Base-by-base conservation (phyloP, 2,329 filamentous ascomycete species). In the Phyllosticta citriasiana region DNA sequence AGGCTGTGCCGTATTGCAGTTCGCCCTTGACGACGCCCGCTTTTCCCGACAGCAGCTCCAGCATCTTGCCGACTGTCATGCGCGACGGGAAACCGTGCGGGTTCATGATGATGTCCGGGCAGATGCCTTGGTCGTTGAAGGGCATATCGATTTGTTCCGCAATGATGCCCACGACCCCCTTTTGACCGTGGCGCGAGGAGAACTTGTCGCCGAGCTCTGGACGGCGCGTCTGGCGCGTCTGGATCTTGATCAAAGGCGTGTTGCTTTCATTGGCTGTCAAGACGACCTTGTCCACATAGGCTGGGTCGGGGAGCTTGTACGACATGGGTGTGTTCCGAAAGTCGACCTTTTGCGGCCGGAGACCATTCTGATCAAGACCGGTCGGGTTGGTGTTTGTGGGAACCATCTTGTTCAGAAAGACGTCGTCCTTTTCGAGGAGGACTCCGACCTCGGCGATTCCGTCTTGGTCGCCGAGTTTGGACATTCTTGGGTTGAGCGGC, bases 61-160 rank as follows among this genome's bases (percentile, higher is more conserved):
- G 84, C 80, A 99, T 88, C 76, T 99, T 99, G 33, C 94, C 94
- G 64, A 99, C 94, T 59, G 94, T 99, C 94, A 99, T 99, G 74
- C 94, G 94, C 33, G 93, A 97, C 1, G 94, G 94, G 82, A 99
- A 99, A 86, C 94, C 94, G 77, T 99, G 94, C 0, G 95, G 94
- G 79, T 99, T 99, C 94, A 99, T 99, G 84, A 99, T 99, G 67
- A 99, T 97, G 75, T 99, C 94, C 0, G 94, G 94, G n/a, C 86
- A 88, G 66, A 99, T 84, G 2, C 94, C 95, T 58, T 82, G 80
- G 75, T 99, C 94, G 40, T 88, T 88, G 77, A 99, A 99, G 0
- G 94, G 94, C 85, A 99, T 88, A 72, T 99, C 94, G 71, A 94
- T 91, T 76, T 97, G 93, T 64, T 96, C 89, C 19, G 93, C 91